Evolutionary conservation across 2,329 filamentous ascomycete species (phyloP).

Genomic region (Penicillium occitanis): DNA sequence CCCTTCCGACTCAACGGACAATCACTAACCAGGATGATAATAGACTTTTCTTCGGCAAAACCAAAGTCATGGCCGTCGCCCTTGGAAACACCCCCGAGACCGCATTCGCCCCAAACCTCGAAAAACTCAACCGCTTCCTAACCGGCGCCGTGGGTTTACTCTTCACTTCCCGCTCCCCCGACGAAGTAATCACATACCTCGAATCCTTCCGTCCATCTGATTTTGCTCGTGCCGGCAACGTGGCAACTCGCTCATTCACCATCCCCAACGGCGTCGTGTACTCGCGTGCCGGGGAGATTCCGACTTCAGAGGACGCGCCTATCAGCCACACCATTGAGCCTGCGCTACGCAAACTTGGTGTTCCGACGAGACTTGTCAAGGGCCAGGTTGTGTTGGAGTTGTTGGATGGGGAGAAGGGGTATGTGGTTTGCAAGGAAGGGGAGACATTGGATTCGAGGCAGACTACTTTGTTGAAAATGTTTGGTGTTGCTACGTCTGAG

Average conservation of each 20-base stretch:
- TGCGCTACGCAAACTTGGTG: conserved; percentile 80
- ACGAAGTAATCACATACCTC: conserved; percentile 71
- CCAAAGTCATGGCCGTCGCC: conserved; percentile 96
- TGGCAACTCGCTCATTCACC: conserved; percentile 71
- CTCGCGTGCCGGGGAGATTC: conserved; percentile 73
- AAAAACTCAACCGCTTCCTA: conserved; percentile 67
- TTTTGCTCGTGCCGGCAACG: conserved; percentile 83
- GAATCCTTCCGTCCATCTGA: conserved; percentile 70
- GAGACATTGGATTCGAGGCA: conserved; percentile 85
- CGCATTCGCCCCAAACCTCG: conserved; percentile 76
- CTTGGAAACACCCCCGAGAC: conserved; percentile 76
- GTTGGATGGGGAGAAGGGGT: conserved; percentile 52
- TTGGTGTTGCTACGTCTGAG: conserved; percentile 85
- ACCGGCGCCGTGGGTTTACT: conserved; percentile 83
- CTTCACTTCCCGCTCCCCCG: conserved; percentile 75
- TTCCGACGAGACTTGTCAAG: conserved; percentile 85
- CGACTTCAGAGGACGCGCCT: conserved; percentile 77
- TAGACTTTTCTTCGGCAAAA: conserved; percentile 98
- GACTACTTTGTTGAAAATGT: conserved; percentile 90
- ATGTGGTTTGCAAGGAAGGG: conserved; percentile 80
- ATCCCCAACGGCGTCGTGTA: conserved; percentile 83
- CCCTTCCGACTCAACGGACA: conserved; percentile 26
- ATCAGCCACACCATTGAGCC: conserved; percentile 87
- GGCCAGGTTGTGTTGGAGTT: conserved; percentile 77
- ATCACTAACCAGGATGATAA: conserved; percentile 6